Conservation (phyloP, 148 eudicot genomes). For the Hydrangea macrophylla region DNA sequence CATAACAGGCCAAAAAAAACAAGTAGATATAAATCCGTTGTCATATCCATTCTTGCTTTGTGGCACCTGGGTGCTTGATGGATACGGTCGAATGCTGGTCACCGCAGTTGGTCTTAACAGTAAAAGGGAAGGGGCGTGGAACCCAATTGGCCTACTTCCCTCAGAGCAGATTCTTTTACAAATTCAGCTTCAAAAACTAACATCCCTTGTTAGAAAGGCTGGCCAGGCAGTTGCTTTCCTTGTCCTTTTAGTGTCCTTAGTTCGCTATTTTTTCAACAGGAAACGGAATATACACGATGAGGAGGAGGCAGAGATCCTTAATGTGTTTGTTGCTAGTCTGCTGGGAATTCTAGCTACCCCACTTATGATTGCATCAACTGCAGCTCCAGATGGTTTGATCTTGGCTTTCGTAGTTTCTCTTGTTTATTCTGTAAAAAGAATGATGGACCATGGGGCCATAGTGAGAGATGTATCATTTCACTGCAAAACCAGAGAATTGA, state of each 20-base stretch:
- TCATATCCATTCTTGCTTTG: conserved; percentile 23
- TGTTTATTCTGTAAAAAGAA: conserved; percentile 25
- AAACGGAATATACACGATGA: conserved; percentile 13
- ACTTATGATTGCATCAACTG: conserved; percentile 22
- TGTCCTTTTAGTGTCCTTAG: conserved; percentile 10
- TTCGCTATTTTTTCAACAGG: conserved; percentile 16
- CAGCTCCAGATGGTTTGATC: conserved; percentile 23
- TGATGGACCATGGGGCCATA: conserved; percentile 30
- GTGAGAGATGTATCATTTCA: conserved; percentile 47
- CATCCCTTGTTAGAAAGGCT: conserved; percentile 15
- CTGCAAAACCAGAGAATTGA: conserved; percentile 48
- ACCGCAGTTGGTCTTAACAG: conserved; percentile 28
- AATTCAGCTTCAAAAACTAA: conserved; percentile 19
- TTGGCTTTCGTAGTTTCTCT: conserved; percentile 28
- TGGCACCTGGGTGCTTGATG: conserved; percentile 23
- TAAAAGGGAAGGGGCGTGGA: too few species aligned
- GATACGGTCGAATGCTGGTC: conserved; percentile 22
- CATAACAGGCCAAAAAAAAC: conserved; percentile 35
- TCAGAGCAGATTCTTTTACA: conserved; percentile 25
- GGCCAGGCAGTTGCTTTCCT: conserved; percentile 18
- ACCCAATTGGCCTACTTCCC: conserved; percentile 20
- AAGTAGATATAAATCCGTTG: conserved; percentile 5
- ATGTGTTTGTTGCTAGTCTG: conserved; percentile 15
- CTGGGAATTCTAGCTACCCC: conserved; percentile 22
- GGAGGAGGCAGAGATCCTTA: conserved; percentile 21